Percentiles rank a stretch among this genome's conserved stretches.
Conservation (phyloP, 306 rosid genomes). For the Cicer yamashitae region DNA sequence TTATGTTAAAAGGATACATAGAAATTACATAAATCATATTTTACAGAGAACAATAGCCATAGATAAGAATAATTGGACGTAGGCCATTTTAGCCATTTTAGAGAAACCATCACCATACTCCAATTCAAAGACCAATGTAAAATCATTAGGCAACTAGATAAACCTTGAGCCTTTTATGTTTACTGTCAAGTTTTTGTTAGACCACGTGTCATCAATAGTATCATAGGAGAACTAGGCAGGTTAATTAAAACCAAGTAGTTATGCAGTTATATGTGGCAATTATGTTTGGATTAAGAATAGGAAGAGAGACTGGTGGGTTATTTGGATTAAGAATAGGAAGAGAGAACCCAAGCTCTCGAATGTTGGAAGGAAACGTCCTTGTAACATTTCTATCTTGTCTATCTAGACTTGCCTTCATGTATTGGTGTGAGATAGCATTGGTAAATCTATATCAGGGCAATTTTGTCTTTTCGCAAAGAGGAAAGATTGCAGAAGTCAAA, state of each 20-base stretch:
- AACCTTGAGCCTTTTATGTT: no score
- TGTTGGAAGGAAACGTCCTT: not conserved
- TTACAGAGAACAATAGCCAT: no score
- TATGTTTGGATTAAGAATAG: not conserved
- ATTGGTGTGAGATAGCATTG: not conserved
- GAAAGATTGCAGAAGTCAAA: no score
- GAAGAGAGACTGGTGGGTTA: not conserved
- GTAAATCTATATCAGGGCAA: not conserved
- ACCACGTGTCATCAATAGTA: not conserved
- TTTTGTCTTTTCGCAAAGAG: no score
- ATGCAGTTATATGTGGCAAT: not conserved
- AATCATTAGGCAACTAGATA: no score
- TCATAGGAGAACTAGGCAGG: not conserved
- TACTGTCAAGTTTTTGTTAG: not conserved
- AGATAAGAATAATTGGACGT: no score
- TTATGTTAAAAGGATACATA: no score
- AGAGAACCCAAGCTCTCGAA: not conserved
- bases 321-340: not conserved
- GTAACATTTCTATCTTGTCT: not conserved
- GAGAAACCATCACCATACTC: no score
- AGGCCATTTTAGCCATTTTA: no score
- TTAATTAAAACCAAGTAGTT: not conserved
- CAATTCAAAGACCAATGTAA: no score
- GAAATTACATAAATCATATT: no score
- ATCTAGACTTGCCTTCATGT: not conserved